Evolutionary conservation across 2,329 filamentous ascomycete species (phyloP).

Genomic region (Botrytis porri): DNA sequence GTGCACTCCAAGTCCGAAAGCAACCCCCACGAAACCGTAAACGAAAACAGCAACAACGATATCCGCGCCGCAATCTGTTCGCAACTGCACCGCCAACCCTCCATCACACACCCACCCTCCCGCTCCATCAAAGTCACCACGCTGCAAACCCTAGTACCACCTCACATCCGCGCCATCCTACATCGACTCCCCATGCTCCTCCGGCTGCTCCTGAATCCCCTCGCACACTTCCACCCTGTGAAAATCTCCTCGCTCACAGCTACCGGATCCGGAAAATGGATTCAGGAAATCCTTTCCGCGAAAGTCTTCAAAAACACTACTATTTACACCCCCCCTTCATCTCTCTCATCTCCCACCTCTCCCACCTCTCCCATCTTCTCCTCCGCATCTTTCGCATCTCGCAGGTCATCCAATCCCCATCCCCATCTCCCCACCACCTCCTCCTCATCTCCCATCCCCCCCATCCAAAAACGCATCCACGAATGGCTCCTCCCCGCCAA

Average conservation of each 20-base stretch:
- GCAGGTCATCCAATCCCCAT: conserved; percentile 39
- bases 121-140: conserved; percentile 49
- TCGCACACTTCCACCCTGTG: conserved; percentile 53
- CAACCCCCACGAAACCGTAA: conserved; percentile 16
- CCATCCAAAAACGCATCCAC: conserved; percentile 47
- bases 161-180: conserved; percentile 43
- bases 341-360: conserved; percentile 29
- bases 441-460: conserved; percentile 39
- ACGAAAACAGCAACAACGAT: conserved; percentile 41
- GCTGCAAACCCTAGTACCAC: conserved; percentile 44
- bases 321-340: neutral
- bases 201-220: conserved; percentile 46
- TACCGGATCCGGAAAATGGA: conserved; percentile 50
- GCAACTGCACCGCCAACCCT: conserved; percentile 46
- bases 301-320: conserved; percentile 43
- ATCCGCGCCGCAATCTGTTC: conserved; percentile 50
- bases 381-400: conserved; percentile 30
- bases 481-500: conserved; percentile 52
- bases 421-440: neutral
- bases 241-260: conserved; percentile 49
- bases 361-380: neutral
- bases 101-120: conserved; percentile 49
- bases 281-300: conserved; percentile 46
- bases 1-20: conserved; percentile 16
- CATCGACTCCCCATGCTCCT: conserved; percentile 51